Percentiles rank a stretch among this genome's conserved stretches.
These are phyloP conservation scores for Umbelopsis ramanniana DNA, from an alignment of 192 early-diverging fungal genomes.

Conservation along the genomic window DNA sequence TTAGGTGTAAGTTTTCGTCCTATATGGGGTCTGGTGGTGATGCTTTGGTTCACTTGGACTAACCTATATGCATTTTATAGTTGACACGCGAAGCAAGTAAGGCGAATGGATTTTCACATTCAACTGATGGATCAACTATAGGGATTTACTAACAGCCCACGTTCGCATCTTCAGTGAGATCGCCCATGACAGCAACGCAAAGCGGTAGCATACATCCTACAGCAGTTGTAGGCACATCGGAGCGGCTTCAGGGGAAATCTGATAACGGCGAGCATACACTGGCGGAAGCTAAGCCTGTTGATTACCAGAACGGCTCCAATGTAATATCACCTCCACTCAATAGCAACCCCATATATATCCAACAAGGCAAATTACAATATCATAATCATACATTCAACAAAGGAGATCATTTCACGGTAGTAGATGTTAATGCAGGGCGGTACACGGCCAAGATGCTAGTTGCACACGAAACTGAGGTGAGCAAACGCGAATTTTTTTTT, in stretches of 20 bases:
- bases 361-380: conserved; percentile 25
- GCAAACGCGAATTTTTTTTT: not conserved
- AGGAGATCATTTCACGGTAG: conserved; percentile 25
- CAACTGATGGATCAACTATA: not conserved
- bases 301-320: conserved; percentile 12
- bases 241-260: not conserved
- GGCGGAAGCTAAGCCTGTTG: not conserved
- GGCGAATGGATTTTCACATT: not conserved
- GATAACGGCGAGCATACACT: not conserved
- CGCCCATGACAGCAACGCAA: not conserved
- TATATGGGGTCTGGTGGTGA: not conserved
- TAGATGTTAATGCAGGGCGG: conserved; percentile 28
- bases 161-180: not conserved
- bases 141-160: not conserved
- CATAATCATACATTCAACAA: conserved; percentile 29
- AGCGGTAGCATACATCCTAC: conserved; percentile 12
- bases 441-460: conserved; percentile 26
- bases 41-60: not conserved
- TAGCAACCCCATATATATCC: conserved; percentile 12
- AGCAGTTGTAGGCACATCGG: not conserved
- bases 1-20: conserved; percentile 41
- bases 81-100: conserved; percentile 19
- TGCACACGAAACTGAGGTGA: conserved; percentile 25
- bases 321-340: conserved; percentile 9
- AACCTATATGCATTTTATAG: not conserved